phyloP scores from a whole-genome alignment of 2,329 filamentous ascomycete species.

The Neoscytalidium dimidiatum region DNA sequence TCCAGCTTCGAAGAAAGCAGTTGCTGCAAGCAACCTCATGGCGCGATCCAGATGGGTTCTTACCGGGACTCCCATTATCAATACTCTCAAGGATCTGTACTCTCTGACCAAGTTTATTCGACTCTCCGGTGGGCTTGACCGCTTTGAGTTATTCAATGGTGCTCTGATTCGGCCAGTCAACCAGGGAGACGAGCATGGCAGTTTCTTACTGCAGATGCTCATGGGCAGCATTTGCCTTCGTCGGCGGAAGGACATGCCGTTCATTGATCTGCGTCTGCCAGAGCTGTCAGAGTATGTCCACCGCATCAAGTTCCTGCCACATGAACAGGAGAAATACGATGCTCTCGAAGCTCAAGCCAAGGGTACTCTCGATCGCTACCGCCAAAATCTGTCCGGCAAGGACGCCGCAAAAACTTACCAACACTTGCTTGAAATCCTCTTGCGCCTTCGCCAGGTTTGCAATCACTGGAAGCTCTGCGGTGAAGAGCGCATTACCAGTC shows the following conservation, averaged over 20 bases:
- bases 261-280: constrained; percentile 75
- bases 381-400: constrained; percentile 72
- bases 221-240: constrained; percentile 81
- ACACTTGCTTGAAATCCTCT: constrained; percentile 78
- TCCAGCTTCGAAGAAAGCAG: constrained; percentile 61
- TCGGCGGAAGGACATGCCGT: constrained; percentile 76
- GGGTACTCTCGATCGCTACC: constrained; percentile 74
- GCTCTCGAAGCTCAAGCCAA: constrained; percentile 67
- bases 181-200: constrained; percentile 70
- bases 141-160: constrained; percentile 70
- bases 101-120: constrained; percentile 75
- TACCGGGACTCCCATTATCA: constrained; percentile 88
- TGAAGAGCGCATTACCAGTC: constrained; percentile 66
- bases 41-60: constrained; percentile 70
- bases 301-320: constrained; percentile 66
- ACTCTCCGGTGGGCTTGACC: constrained; percentile 69
- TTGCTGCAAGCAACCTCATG: constrained; percentile 60
- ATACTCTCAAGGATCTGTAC: constrained; percentile 74
- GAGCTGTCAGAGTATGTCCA: constrained; percentile 63
- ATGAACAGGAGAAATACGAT: constrained; percentile 66
- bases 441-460: constrained; percentile 76
- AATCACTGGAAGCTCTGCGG: constrained; percentile 86
- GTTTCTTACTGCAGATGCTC: constrained; percentile 71
- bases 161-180: constrained; percentile 46
- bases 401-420: constrained; percentile 75